Conservation (phyloP, 2,329 filamentous ascomycete species). For the Exophiala sp. region DNA sequence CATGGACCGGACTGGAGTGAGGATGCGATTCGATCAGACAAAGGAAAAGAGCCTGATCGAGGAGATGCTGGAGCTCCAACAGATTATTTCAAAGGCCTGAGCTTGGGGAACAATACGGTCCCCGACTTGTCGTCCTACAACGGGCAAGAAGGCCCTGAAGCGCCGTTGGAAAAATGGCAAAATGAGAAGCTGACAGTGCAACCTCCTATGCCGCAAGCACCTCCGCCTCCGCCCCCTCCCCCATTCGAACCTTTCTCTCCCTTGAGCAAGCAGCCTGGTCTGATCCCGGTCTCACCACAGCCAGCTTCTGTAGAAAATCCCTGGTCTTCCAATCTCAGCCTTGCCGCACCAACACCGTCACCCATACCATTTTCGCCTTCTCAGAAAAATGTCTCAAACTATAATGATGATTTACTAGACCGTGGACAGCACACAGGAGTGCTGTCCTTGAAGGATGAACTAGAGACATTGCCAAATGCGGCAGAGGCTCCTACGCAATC, state of each 20-base stretch:
- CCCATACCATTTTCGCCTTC: slow-evolving; percentile 21
- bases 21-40: background rate
- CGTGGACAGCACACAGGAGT: slow-evolving; percentile 18
- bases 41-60: slow-evolving; percentile 19
- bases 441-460: slow-evolving; percentile 17
- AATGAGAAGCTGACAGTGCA: background rate
- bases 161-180: slow-evolving; percentile 4
- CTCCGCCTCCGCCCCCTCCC: slow-evolving; percentile 22
- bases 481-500: background rate
- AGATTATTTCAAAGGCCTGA: slow-evolving; percentile 7
- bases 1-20: slow-evolving; percentile 8
- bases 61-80: background rate
- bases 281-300: slow-evolving; percentile 17
- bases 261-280: slow-evolving; percentile 19
- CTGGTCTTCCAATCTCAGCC: slow-evolving; percentile 19
- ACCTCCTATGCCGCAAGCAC: slow-evolving; percentile 21
- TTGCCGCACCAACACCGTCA: slow-evolving; percentile 14
- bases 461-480: slow-evolving; percentile 18
- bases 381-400: slow-evolving; percentile 20
- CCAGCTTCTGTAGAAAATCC: slow-evolving; percentile 20
- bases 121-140: slow-evolving; percentile 7
- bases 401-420: slow-evolving; percentile 23
- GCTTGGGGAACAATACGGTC: background rate
- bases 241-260: slow-evolving; percentile 17
- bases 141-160: background rate